Evolutionary conservation across 192 early-diverging fungal genomes (phyloP).

Genomic region (Backusella circina): DNA sequence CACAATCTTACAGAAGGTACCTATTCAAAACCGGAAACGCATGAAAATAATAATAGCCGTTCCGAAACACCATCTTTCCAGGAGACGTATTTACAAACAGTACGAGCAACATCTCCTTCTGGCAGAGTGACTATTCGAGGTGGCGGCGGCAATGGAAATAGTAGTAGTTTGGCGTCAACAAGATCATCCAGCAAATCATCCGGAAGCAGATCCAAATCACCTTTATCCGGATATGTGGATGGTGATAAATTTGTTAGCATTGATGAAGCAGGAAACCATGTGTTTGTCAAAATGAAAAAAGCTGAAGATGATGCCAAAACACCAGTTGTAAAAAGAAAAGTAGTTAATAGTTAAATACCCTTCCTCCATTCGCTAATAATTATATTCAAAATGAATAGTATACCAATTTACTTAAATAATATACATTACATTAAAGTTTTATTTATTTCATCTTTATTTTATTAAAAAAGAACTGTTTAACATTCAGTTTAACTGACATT

Average conservation of each 20-base stretch:
- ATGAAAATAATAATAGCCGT: not conserved
- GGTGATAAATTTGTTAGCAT: conserved; percentile 30
- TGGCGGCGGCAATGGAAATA: not conserved
- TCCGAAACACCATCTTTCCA: conserved; percentile 4
- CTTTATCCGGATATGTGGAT: conserved; percentile 24
- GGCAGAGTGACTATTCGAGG: conserved; percentile 22
- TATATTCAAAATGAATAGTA: not conserved
- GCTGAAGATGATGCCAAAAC: conserved; percentile 22
- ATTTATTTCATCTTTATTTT: not conserved
- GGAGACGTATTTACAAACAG: conserved; percentile 11
- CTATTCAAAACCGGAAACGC: not conserved
- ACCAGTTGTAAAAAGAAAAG: conserved; percentile 17
- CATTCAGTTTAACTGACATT: no score
- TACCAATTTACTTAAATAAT: not conserved
- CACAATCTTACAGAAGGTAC: conserved; percentile 29
- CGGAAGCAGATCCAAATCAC: conserved; percentile 8
- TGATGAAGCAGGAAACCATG: conserved; percentile 28
- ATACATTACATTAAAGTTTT: not conserved
- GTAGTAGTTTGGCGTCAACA: not conserved
- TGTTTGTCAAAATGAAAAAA: conserved; percentile 32
- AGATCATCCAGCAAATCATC: conserved; percentile 17
- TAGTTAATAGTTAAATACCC: not conserved
- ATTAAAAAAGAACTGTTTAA: not conserved
- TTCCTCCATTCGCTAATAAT: not conserved
- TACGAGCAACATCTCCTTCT: conserved; percentile 20